A percentile compares a stretch with the other conserved stretches of the same genome.
Conservation (phyloP, 306 rosid genomes). For the Dalbergia cultrata region DNA sequence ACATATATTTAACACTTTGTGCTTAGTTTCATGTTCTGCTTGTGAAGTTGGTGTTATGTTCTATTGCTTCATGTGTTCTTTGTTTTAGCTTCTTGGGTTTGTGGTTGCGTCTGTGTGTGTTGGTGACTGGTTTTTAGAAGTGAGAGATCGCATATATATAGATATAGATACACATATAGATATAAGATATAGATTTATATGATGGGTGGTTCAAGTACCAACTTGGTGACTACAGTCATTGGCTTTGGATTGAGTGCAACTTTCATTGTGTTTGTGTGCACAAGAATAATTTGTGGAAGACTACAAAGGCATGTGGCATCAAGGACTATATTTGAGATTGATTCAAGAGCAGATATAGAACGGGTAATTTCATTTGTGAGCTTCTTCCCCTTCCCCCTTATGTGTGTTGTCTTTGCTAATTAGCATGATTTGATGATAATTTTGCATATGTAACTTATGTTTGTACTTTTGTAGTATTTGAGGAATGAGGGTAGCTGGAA, state of each 20-base stretch:
- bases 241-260: conserved; percentile 98
- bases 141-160: conserved; percentile 19
- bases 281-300: conserved; percentile 96
- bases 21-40: conserved; percentile 13
- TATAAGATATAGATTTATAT: background rate
- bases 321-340: conserved; percentile 65
- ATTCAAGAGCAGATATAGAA: conserved; percentile 75
- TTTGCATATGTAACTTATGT: no score
- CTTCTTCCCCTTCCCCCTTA: background rate
- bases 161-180: no score
- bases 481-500: conserved; percentile 10
- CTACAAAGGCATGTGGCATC: conserved; percentile 58
- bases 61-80: conserved; percentile 21
- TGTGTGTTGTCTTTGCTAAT: conserved; percentile 29
- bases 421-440: conserved; percentile 2
- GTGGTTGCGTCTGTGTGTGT: background rate
- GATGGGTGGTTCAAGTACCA: conserved; percentile 63
- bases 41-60: conserved; percentile 12
- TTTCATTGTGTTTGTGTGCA: conserved; percentile 90
- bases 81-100: conserved; percentile 26
- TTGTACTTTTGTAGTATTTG: background rate
- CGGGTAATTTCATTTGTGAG: conserved; percentile 60
- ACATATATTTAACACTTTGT: background rate
- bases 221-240: conserved; percentile 77
- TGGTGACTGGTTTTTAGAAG: conserved; percentile 40